Base-by-base conservation (phyloP, 106 monocot genomes). In the Dendrobium nobile region DNA sequence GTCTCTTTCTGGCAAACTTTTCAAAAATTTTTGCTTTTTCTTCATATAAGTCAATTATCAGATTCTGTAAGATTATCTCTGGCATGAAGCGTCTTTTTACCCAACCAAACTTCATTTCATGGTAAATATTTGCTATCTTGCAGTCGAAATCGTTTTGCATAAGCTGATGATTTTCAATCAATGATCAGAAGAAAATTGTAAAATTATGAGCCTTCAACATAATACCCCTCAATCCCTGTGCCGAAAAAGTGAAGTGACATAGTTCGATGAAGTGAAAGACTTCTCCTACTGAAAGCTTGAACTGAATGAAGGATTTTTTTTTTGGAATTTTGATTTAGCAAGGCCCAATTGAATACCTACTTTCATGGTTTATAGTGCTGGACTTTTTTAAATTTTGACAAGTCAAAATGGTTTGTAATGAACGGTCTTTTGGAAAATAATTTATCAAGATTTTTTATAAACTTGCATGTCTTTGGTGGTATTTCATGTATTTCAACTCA, bases 1-100 rank as follows among this genome's bases (percentile, higher is more conserved):
- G 87, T 87, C 77, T 68, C 9, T 10, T 73, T 72, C n/a, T 81
- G 24, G 31, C 41, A 15, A 15, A 74, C 67, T 54, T 61, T 41
- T 4, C 47, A n/a, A 40, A 1, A 20, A 3, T 54, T 28, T 77
- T 8, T 74, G 9, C n/a, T 67, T 67, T 26, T 67, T 67, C 26
- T 67, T 24, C 27, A 26, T 67, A 67, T 28, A 67, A 26, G 22
- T 6, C 24, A 67, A 11, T 67, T 67, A 26, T 67, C 5, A 9
- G 67, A 26, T 67, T 27, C 67, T 26, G 67, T 67, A 27, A 17
- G 27, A 26, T 26, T 67, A 67, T 31, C 1, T 26, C 22, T 67
- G 27, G 15, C 19, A 56, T 56, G 56, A 56, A 56, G 10, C 4
- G 15, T 19, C 1, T 56, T 5, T 54, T 56, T 56, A 3, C 3